Base-by-base conservation (phyloP, 345 rosid species). In the Acer campestre region DNA sequence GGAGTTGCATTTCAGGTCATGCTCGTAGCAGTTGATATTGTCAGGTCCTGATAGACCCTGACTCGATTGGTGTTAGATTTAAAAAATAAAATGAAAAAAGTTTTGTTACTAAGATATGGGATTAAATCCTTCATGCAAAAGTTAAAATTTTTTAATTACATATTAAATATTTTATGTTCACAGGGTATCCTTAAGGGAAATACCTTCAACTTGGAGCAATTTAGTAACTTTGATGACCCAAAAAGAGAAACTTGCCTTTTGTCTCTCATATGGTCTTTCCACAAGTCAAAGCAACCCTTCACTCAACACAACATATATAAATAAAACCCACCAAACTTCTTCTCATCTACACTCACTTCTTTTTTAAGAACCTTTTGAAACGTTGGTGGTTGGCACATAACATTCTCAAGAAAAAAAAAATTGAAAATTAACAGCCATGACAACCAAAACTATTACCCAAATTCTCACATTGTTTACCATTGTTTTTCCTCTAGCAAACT, bases 211-310 rank as follows among this genome's bases (percentile, higher is more conserved):
- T 22, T 12, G 18, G 49, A 67, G 55, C 67, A 44, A 25, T 6
- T 64, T 14, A 27, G 23, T 25, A 17, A 49, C 27, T 64, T 27
- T 48, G 77, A 42, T 62, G 46, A 11, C 75, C 75, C 53, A 44
- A 38, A 64, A 42, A 22, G 14, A 10, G 17, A 29, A 66, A 16
- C 75, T 22, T 81, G 65, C 77, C 84, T 69, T 84, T 64, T 59
- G 77, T 48, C 73, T 65, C 42, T 76, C 63, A 58, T 58, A 49
- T 75, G 64, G 75, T 31, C 35, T 69, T 69, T 22, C 77, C 31
- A 70, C 46, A 67, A 68, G 77, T 75, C 48, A 59, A 85, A 78
- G 84, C 82, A 78, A 84, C 25, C 53, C 75, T 66, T 56, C 68
- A 6, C 10, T 0, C 2, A 16, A 46, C 63, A 58, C 55, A 78